Base-by-base conservation (phyloP, 106 monocot species). In the Vanilla planifolia region DNA sequence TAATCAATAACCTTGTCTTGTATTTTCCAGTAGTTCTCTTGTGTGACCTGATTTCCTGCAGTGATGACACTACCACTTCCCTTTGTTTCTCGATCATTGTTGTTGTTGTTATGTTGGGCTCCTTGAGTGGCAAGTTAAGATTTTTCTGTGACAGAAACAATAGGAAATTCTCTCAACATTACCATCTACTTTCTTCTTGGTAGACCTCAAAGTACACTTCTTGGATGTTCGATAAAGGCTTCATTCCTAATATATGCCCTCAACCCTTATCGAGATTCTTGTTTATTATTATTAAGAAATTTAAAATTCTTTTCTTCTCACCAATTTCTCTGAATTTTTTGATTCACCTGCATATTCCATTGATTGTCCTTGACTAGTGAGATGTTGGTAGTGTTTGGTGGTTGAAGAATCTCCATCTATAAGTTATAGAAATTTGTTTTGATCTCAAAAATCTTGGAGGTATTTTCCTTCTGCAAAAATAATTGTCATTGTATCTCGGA, bases 271-370 rank as follows among this genome's bases (percentile, higher is more conserved):
- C 47, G 14, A 48, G 21, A 20, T 48, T 48, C 47, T 48, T 22
- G 21, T 52, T 52, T 13, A 52, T n/a, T 52, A 13, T 23, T 23
- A 52, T 24, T 23, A 52, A 52, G 51, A 52, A 52, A 23, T 52
- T 52, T 23, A 52, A 52, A 52, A 52, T 52, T 52, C 51, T 52
- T 52, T 52, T 52, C 51, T 52, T 52, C 51, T 52, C 22, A 7
- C 20, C 51, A 24, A 52, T 24, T 23, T 52, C 51, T 11, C 21
- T 52, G 51, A 52, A 52, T 24, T 52, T 52, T 23, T 52, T 52
- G 20, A 23, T 23, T 52, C 51, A 23, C 23, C 22, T 52, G 51
- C 21, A 2, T 23, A 52, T 7, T 52, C 22, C 51, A 52, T 23
- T 24, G n/a, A 52, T 52, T n/a, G n/a, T n/a, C n/a, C n/a, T n/a